These are phyloP conservation scores for Soucietia sequanensis DNA, from an alignment of 805 yeast species.

Conservation along the genomic window DNA sequence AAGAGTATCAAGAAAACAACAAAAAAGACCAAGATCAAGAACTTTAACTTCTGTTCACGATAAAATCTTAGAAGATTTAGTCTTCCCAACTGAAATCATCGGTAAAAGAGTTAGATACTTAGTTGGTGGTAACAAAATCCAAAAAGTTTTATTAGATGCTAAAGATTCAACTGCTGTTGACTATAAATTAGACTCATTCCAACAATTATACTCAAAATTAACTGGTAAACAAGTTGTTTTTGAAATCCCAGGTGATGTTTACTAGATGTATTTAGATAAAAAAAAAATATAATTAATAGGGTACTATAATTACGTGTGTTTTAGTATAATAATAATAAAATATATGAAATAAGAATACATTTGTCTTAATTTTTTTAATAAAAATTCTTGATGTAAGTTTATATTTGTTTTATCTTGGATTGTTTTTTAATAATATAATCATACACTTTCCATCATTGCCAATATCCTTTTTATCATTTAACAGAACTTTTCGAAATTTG, in stretches of 20 bases:
- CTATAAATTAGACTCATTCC: conserved; percentile 99
- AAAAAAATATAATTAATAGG: conserved; percentile 4
- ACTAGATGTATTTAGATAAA: conserved; percentile 23
- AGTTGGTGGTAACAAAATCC: conserved; percentile 98
- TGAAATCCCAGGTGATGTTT: conserved; percentile 67
- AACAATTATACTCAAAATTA: conserved; percentile 95
- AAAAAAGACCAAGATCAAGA: conserved; percentile 99
- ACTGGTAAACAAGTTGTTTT: conserved; percentile 99
- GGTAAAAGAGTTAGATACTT: conserved; percentile 99
- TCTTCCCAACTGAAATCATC: conserved; percentile 98
- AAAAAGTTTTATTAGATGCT: conserved; percentile 96
- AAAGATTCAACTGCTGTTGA: conserved; percentile 96
- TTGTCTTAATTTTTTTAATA: neutral
- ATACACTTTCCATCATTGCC: too few species aligned
- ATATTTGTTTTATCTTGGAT: too few species aligned
- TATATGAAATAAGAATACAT: too few species aligned
- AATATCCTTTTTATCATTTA: too few species aligned
- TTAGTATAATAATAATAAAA: conserved; percentile 4
- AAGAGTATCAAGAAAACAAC: conserved; percentile 88
- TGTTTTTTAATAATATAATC: too few species aligned
- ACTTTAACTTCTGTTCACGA: conserved; percentile 98
- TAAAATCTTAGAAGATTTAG: conserved; percentile 97
- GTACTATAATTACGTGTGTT: conserved; percentile 5
- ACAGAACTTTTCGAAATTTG: too few species aligned
- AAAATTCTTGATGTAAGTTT: conserved; percentile 1